Evolutionary conservation across 768 basidiomycete genomes (phyloP).

Genomic region (Termitomyces bulborhizus): DNA sequence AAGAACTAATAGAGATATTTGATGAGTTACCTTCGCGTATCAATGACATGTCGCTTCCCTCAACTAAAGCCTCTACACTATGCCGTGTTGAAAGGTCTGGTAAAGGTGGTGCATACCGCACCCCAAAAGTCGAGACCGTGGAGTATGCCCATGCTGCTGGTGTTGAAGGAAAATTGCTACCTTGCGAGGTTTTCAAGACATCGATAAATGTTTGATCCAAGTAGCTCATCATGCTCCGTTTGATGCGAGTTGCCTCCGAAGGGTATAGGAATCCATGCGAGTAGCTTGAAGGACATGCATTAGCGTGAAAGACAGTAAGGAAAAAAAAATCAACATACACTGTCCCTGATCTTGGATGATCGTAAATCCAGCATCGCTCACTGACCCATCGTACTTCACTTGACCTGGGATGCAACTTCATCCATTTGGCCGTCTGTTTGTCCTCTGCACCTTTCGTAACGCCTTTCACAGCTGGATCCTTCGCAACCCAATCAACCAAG

Average conservation of each 20-base stretch:
- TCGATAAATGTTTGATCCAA: constrained; percentile 39
- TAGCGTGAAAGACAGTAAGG: not conserved
- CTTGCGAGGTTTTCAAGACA: constrained; percentile 21
- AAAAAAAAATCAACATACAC: constrained; percentile 51
- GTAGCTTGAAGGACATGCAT: constrained; percentile 46
- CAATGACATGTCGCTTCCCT: constrained; percentile 81
- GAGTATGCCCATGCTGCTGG: constrained; percentile 41
- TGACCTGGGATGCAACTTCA: constrained; percentile 76
- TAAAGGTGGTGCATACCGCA: constrained; percentile 64
- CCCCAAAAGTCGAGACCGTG: constrained; percentile 81
- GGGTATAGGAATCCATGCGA: constrained; percentile 96
- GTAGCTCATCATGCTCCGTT: constrained; percentile 46
- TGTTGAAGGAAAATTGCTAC: constrained; percentile 28
- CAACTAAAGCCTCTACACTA: constrained; percentile 87
- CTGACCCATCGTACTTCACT: constrained; percentile 81
- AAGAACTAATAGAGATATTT: not conserved
- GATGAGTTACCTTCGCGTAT: constrained; percentile 51
- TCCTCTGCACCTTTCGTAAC: constrained; percentile 84
- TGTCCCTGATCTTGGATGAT: constrained; percentile 91
- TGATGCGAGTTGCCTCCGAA: constrained; percentile 71
- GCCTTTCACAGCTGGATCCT: constrained; percentile 59
- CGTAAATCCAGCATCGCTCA: constrained; percentile 97
- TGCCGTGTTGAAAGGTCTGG: constrained; percentile 58
- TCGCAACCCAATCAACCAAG: constrained; percentile 83
- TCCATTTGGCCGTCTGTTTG: constrained; percentile 91